Conservation (phyloP, 2,329 filamentous ascomycete genomes). For the Calonectria pseudoturangicola region DNA sequence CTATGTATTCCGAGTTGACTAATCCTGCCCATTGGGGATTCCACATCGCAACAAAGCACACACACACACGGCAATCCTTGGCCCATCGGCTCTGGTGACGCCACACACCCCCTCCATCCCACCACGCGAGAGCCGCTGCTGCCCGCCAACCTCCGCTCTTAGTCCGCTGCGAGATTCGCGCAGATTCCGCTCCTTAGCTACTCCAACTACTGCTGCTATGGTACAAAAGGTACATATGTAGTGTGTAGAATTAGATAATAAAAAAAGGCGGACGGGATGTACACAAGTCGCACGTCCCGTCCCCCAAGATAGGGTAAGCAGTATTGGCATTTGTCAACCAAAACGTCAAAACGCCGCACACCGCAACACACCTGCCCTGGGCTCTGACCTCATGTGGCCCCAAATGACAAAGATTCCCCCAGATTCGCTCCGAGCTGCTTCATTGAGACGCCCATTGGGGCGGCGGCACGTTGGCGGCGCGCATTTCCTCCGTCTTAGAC, state of each 20-base stretch:
- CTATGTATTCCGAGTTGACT: constrained; percentile 4
- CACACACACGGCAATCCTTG: constrained; percentile 8
- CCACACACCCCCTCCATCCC: constrained; percentile 34
- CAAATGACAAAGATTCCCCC: constrained; percentile 17
- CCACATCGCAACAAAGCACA: background rate
- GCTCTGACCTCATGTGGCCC: constrained; percentile 22
- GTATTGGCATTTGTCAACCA: constrained; percentile 40
- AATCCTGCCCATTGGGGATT: constrained; percentile 8
- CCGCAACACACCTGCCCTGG: constrained; percentile 12
- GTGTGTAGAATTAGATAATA: background rate
- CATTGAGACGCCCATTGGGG: constrained; percentile 6
- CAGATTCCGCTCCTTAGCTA: constrained; percentile 1
- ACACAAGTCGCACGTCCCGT: constrained; percentile 32
- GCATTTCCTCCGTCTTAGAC: constrained; percentile 13
- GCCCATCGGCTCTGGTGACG: constrained; percentile 9
- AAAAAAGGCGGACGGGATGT: background rate
- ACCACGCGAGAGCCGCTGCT: constrained; percentile 34
- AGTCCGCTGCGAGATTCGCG: background rate
- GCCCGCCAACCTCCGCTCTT: constrained; percentile 20
- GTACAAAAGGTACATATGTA: constrained; percentile 11
- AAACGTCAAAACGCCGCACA: constrained; percentile 24
- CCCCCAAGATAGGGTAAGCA: constrained; percentile 39
- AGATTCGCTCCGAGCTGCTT: constrained; percentile 2
- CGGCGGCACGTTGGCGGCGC: background rate
- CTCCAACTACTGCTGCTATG: background rate